These are phyloP conservation scores for Acanthamoeba culbertsoni DNA, from an alignment of 208 protist genomes.

Conservation along the genomic window DNA sequence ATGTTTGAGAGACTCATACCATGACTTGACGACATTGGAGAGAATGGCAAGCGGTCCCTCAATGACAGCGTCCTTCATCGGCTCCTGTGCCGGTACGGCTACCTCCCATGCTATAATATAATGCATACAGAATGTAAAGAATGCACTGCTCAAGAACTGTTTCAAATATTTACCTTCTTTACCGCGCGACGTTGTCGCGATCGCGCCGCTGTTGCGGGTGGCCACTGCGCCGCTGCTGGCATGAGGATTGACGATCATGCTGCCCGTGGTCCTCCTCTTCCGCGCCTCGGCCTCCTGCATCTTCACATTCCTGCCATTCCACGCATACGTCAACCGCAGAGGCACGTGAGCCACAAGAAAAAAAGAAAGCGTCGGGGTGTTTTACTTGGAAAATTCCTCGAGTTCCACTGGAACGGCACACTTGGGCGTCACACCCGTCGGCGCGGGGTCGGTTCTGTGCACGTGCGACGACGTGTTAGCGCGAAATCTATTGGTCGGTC, in stretches of 20 bases:
- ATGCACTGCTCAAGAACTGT: too few relatives aligned
- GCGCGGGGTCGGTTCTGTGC: not conserved
- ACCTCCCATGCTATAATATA: not conserved
- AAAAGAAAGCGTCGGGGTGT: too few relatives aligned
- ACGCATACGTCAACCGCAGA: too few relatives aligned
- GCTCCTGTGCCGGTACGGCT: not conserved
- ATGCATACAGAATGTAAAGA: too few relatives aligned
- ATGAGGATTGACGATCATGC: not conserved
- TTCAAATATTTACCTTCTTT: too few relatives aligned
- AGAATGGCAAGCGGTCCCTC: not conserved
- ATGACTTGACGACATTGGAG: not conserved
- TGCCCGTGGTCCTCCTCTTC: not conserved
- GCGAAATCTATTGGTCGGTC: not conserved
- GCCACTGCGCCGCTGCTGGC: not conserved
- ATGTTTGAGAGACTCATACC: too few relatives aligned
- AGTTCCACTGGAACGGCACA: not conserved
- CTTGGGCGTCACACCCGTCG: not conserved
- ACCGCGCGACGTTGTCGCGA: too few relatives aligned
- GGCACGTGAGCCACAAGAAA: not conserved
- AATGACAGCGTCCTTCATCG: not conserved
- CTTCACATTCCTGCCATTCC: not conserved
- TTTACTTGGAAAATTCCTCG: not conserved
- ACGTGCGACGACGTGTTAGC: not conserved
- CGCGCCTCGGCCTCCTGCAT: not conserved
- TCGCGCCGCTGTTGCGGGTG: too few relatives aligned